Evolutionary conservation across 768 basidiomycete genomes (phyloP).

Genomic region (Tylopilus cervinicoccineus): DNA sequence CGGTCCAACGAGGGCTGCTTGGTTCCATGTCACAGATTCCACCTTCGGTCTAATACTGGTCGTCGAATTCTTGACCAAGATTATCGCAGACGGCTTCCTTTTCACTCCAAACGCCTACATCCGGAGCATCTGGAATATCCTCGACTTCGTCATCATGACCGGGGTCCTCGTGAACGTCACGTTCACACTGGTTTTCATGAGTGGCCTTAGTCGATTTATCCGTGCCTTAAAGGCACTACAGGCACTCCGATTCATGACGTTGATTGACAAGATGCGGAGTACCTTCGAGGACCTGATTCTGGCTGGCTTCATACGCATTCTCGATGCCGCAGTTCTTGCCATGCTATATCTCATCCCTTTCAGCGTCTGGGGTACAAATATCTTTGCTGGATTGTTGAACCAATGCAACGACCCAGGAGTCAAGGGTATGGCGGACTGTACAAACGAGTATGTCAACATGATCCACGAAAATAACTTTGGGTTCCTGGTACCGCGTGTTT

Average conservation of each 20-base stretch:
- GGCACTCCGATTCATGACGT: conserved; percentile 83
- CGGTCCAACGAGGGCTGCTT: conserved; percentile 60
- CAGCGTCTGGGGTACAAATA: conserved; percentile 91
- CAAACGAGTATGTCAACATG: conserved; percentile 66
- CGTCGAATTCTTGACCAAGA: conserved; percentile 83
- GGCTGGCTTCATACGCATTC: conserved; percentile 75
- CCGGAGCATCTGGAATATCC: conserved; percentile 84
- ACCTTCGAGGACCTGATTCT: conserved; percentile 87
- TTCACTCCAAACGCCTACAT: conserved; percentile 92
- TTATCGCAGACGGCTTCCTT: conserved; percentile 87
- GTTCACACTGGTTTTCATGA: conserved; percentile 68
- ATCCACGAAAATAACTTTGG: conserved; percentile 58
- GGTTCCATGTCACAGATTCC: conserved; percentile 84
- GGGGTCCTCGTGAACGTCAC: conserved; percentile 73
- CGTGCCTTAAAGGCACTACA: conserved; percentile 84
- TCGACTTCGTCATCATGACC: conserved; percentile 82
- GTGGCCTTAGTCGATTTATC: conserved; percentile 76
- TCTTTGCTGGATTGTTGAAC: conserved; percentile 86
- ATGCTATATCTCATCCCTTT: conserved; percentile 90
- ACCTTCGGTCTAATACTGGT: conserved; percentile 68
- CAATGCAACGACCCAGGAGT: conserved; percentile 67
- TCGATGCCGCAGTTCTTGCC: conserved; percentile 87
- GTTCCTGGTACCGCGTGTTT: conserved; percentile 80
- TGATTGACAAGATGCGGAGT: conserved; percentile 79
- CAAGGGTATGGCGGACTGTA: conserved; percentile 61